Conservation (phyloP, 2,329 filamentous ascomycete species). For the Xylariaceae sp. region DNA sequence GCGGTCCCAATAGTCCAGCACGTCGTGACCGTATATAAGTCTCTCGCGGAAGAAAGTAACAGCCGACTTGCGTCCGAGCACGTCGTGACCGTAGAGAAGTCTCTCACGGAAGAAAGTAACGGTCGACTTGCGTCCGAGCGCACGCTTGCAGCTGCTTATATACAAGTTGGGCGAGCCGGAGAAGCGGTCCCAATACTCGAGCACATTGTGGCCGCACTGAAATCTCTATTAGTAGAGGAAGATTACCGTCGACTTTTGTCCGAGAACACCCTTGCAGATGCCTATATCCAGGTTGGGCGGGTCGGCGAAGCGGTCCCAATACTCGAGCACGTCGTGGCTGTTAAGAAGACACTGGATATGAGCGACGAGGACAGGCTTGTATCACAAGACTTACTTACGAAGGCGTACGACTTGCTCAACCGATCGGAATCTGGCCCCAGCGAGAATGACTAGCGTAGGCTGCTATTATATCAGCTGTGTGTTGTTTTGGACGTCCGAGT, state of each 20-base stretch:
- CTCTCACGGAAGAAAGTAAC: neutral
- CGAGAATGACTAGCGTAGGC: too few relatives aligned
- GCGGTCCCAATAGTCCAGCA: neutral
- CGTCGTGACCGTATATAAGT: too few relatives aligned
- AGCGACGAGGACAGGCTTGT: neutral
- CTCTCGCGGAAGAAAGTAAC: too few relatives aligned
- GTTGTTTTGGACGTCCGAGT: too few relatives aligned
- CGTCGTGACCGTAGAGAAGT: neutral
- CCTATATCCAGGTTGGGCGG: neutral
- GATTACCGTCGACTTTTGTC: neutral
- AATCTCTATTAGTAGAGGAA: neutral
- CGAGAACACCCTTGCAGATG: neutral
- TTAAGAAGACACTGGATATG: neutral
- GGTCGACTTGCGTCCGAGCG: slow-evolving; percentile 10
- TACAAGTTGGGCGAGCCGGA: slow-evolving; percentile 14
- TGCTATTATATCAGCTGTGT: too few relatives aligned
- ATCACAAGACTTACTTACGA: neutral
- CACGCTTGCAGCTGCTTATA: slow-evolving; percentile 26
- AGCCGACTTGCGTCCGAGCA: too few relatives aligned
- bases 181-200: slow-evolving; percentile 27
- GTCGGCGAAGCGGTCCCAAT: slow-evolving; percentile 9
- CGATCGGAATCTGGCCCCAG: too few relatives aligned
- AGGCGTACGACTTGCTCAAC: neutral
- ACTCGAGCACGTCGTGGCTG: slow-evolving; percentile 24
- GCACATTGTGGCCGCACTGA: slow-evolving; percentile 20